Evolutionary conservation across 768 basidiomycete genomes (phyloP).

Genomic region (Termitomyces sp.): DNA sequence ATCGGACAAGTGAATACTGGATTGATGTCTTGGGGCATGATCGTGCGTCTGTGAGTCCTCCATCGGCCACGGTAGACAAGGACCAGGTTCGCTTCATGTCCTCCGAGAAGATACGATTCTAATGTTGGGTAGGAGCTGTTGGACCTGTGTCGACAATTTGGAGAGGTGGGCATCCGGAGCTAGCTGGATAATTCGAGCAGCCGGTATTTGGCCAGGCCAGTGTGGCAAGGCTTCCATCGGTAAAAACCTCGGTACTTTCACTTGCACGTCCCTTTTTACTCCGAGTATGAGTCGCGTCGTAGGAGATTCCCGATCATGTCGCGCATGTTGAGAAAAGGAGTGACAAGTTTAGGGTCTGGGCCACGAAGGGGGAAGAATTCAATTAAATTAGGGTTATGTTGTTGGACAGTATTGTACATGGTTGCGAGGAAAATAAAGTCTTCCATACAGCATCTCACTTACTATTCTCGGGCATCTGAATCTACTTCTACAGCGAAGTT

Average conservation of each 20-base stretch:
- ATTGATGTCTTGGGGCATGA: conserved; percentile 11
- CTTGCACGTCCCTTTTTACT: neutral
- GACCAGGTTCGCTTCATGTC: conserved; percentile 13
- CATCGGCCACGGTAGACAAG: conserved; percentile 2
- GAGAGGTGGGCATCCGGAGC: conserved; percentile 8
- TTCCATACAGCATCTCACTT: neutral
- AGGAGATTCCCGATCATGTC: neutral
- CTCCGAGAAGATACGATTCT: neutral
- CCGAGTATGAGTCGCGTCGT: neutral
- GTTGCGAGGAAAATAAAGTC: neutral
- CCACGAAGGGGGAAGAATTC: no score
- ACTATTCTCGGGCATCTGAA: neutral
- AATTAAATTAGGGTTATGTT: no score
- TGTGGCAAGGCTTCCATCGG: neutral
- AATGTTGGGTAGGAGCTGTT: conserved; percentile 11
- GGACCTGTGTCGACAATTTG: conserved; percentile 18
- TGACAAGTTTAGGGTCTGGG: no score
- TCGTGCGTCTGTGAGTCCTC: neutral
- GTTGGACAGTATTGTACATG: neutral
- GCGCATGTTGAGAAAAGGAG: no score
- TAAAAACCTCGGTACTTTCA: neutral
- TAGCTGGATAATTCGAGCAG: neutral
- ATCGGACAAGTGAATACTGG: conserved; percentile 16
- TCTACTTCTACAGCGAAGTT: conserved; percentile 3
- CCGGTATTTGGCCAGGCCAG: neutral